These are phyloP conservation scores for Mortierella sp. DNA, from an alignment of 371 early-diverging fungal genomes.

Conservation along the genomic window DNA sequence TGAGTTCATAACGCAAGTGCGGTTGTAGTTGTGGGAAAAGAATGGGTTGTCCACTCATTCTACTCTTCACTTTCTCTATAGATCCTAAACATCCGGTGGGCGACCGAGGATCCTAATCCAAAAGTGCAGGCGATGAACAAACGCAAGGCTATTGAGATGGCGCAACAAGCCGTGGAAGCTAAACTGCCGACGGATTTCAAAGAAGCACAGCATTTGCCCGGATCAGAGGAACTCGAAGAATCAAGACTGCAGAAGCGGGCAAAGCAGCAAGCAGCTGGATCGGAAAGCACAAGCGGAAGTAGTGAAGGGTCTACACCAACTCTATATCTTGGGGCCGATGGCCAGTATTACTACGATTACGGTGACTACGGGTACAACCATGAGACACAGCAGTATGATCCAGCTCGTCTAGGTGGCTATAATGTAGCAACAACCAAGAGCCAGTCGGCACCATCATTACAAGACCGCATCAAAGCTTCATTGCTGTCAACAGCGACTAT, in stretches of 20 bases:
- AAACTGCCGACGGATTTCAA: slow-evolving; percentile 72
- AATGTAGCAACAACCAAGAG: neutral
- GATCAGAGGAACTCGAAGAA: slow-evolving; percentile 17
- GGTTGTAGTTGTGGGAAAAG: no score
- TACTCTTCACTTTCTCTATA: neutral
- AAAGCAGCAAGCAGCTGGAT: neutral
- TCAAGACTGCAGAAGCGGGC: slow-evolving; percentile 8
- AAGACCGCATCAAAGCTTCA: slow-evolving; percentile 37
- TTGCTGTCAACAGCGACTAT: neutral
- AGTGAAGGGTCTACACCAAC: slow-evolving; percentile 1
- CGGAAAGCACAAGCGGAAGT: neutral
- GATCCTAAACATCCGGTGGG: slow-evolving; percentile 71
- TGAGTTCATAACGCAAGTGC: no score
- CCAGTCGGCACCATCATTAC: slow-evolving; percentile 9
- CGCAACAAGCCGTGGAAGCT: slow-evolving; percentile 64
- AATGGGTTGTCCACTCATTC: neutral
- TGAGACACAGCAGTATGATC: slow-evolving; percentile 44
- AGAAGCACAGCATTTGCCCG: slow-evolving; percentile 20
- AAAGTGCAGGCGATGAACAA: slow-evolving; percentile 61
- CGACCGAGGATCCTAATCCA: slow-evolving; percentile 86
- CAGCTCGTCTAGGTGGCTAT: slow-evolving; percentile 22
- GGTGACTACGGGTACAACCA: slow-evolving; percentile 44
- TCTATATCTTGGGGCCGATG: slow-evolving; percentile 32
- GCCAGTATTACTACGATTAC: slow-evolving; percentile 47
- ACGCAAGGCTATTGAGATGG: slow-evolving; percentile 61